phyloP scores from a whole-genome alignment of 1,284 basidiomycete species.

The Pseudomicrostroma phylloplanum region DNA sequence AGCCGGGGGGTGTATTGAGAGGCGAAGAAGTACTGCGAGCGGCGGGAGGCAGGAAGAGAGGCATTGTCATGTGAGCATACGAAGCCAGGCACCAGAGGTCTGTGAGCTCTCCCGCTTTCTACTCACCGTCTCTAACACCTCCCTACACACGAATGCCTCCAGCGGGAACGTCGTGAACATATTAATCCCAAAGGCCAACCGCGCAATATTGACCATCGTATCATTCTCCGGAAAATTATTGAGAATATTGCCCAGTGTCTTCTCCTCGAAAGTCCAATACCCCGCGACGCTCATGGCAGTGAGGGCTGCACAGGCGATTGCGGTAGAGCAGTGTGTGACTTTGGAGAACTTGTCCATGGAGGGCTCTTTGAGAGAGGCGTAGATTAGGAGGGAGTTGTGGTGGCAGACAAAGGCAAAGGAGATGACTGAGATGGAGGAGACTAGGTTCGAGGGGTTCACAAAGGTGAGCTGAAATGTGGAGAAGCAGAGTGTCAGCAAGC shows the following conservation, averaged over 20 bases:
- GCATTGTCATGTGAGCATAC: neutral
- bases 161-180: slow-evolving; percentile 96
- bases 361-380: slow-evolving; percentile 83
- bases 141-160: slow-evolving; percentile 87
- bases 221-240: slow-evolving; percentile 50
- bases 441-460: slow-evolving; percentile 64
- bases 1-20: slow-evolving; percentile 53
- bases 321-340: slow-evolving; percentile 67
- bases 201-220: slow-evolving; percentile 63
- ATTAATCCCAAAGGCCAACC: slow-evolving; percentile 91
- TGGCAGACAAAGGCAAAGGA: slow-evolving; percentile 51
- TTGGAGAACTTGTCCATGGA: slow-evolving; percentile 88
- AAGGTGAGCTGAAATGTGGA: slow-evolving; percentile 63
- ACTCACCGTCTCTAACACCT: slow-evolving; percentile 55
- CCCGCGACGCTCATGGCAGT: slow-evolving; percentile 72
- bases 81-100: no score
- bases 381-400: slow-evolving; percentile 60
- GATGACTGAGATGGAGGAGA: slow-evolving; percentile 47
- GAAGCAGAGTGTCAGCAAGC: slow-evolving; percentile 59
- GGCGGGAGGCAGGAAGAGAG: no score
- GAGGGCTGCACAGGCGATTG: slow-evolving; percentile 43
- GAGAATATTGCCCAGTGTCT: slow-evolving; percentile 61
- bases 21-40: slow-evolving; percentile 26
- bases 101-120: no score
- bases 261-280: slow-evolving; percentile 87